phyloP scores from a whole-genome alignment of 2,329 filamentous ascomycete genomes.

The Pyrenochaeta sp. region DNA sequence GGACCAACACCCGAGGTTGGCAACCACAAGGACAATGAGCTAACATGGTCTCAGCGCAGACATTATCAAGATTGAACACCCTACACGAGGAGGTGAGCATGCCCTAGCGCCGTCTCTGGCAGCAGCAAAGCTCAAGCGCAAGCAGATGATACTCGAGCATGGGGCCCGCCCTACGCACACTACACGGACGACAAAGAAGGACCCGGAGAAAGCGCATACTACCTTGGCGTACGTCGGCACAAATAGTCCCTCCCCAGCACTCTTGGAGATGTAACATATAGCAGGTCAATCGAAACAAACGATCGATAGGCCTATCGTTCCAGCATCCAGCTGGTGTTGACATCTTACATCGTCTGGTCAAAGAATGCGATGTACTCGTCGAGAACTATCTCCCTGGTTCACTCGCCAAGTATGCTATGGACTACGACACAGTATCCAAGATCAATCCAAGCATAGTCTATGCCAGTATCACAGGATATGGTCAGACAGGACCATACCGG shows the following conservation, averaged over 20 bases:
- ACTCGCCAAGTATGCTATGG: slow-evolving; percentile 88
- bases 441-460: slow-evolving; percentile 92
- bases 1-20: slow-evolving; percentile 46
- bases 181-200: slow-evolving; percentile 71
- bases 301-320: slow-evolving; percentile 90
- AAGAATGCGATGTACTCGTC: slow-evolving; percentile 89
- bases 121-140: neutral
- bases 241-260: neutral
- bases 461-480: slow-evolving; percentile 95
- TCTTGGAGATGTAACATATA: neutral
- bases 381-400: slow-evolving; percentile 96
- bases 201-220: slow-evolving; percentile 94
- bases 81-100: slow-evolving; percentile 55
- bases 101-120: too few species aligned
- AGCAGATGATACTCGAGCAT: slow-evolving; percentile 90
- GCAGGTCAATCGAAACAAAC: slow-evolving; percentile 96
- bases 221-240: slow-evolving; percentile 72
- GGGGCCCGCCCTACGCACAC: slow-evolving; percentile 92
- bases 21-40: slow-evolving; percentile 16
- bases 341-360: slow-evolving; percentile 84
- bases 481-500: slow-evolving; percentile 91
- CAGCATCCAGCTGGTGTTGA: slow-evolving; percentile 83
- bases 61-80: slow-evolving; percentile 97
- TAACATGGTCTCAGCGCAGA: slow-evolving; percentile 72
- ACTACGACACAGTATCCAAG: slow-evolving; percentile 79